Conservation (phyloP, 352 stramenopile species). For the Pythium dissotocum region DNA sequence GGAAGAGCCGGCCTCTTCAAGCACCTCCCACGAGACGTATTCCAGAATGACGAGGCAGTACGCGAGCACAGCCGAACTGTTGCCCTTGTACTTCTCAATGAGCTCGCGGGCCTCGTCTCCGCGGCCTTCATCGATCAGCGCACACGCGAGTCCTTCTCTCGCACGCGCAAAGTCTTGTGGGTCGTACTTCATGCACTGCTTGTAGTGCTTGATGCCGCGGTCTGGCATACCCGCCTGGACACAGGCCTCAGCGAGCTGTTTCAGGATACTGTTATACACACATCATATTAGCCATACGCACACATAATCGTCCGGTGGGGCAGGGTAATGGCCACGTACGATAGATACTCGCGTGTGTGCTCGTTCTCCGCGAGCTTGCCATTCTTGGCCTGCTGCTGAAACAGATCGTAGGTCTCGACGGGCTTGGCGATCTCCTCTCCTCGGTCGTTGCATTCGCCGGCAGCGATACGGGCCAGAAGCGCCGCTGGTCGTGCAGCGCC, state of each 20-base stretch:
- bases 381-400: constrained; percentile 50
- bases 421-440: constrained; percentile 75
- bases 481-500: constrained; percentile 68
- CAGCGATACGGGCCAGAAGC: constrained; percentile 72
- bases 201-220: constrained; percentile 81
- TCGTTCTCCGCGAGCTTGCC: constrained; percentile 57
- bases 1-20: constrained; percentile 79
- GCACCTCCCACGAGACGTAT: constrained; percentile 88
- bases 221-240: constrained; percentile 73
- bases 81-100: constrained; percentile 60
- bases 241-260: constrained; percentile 71
- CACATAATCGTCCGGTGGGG: not conserved
- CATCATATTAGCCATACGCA: not conserved
- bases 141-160: constrained; percentile 72
- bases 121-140: constrained; percentile 76
- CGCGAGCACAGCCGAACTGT: constrained; percentile 66
- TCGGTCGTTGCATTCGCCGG: constrained; percentile 75
- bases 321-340: constrained; percentile 28
- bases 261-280: constrained; percentile 41
- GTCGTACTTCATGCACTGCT: constrained; percentile 78
- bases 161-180: constrained; percentile 57
- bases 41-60: constrained; percentile 86
- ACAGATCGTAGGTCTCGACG: constrained; percentile 78
- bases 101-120: constrained; percentile 68
- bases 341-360: constrained; percentile 71